Base-by-base conservation (phyloP, 495 filamentous ascomycete species). In the Cryomyces antarcticus region DNA sequence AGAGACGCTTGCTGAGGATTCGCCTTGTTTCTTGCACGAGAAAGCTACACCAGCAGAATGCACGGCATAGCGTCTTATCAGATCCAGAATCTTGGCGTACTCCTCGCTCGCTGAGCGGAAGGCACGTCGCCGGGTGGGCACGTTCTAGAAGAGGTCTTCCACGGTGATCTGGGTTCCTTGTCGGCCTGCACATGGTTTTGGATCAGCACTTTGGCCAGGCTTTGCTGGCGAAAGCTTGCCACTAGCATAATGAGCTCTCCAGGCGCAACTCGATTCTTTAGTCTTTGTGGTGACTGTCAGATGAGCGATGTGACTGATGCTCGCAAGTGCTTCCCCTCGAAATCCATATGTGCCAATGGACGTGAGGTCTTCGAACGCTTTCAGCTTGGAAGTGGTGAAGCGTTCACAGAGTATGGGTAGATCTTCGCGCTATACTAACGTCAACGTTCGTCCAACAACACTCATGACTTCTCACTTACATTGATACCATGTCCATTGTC, bases 281-380 rank as follows among this genome's bases (percentile, higher is more conserved):
- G 87, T 96, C 60, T 82, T 92, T 1, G 92, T 96, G 7, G 88
- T 95, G 29, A 99, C 82, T 2, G 79, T 84, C 29, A 99, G 69
- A 63, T 96, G 92, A 39, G 92, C 86, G 49, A 96, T 95, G 61
- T 97, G 89, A 54, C 89, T 96, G 57, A 99, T 99, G 67, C 88
- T 95, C 7, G 92, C 92, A 50, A 99, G 62, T 7, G 92, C 92
- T 62, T 99, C 92, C 39, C 92, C 92, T 29, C 92, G 80, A 56
- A 99, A 99, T 28, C 92, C 92, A 57, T 99, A 99, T 10, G 92
- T 96, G 28, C 77, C 77, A 48, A 99, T 96, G 13, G 75, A 82
- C 10, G 75, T 74, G 43, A 99, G 68, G 57, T 99, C 92, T 56
- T 99, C 92, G 50, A 99, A 96, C 31, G 76, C 77, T 51, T 94